Evolutionary conservation across 2,329 filamentous ascomycete genomes (phyloP).

Genomic region (Arthrobotrys entomopaga): DNA sequence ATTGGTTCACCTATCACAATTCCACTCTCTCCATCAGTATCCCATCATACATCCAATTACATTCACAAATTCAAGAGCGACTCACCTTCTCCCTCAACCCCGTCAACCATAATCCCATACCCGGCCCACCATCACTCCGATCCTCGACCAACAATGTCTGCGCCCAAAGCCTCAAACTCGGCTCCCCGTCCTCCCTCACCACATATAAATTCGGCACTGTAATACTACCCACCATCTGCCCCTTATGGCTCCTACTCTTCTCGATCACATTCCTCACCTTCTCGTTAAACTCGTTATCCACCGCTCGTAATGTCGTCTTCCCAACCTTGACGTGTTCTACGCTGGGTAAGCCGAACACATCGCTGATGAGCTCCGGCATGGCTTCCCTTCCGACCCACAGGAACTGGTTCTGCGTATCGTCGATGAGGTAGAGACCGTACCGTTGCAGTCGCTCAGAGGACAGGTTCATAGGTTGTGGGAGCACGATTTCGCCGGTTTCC

Average conservation of each 20-base stretch:
- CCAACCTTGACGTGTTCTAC: constrained; percentile 86
- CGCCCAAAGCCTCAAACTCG: constrained; percentile 93
- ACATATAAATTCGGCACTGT: constrained; percentile 92
- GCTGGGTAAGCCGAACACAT: constrained; percentile 90
- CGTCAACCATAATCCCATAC: constrained; percentile 92
- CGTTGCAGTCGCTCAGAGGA: constrained; percentile 87
- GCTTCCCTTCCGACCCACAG: constrained; percentile 94
- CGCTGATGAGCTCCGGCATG: constrained; percentile 84
- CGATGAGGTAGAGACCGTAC: constrained; percentile 93
- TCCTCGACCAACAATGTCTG: constrained; percentile 96
- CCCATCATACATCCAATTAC: background rate
- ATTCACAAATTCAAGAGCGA: background rate
- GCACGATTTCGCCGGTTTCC: constrained; percentile 85
- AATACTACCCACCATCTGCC: constrained; percentile 90
- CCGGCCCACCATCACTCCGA: constrained; percentile 90
- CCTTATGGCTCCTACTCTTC: constrained; percentile 88
- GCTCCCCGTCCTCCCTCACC: constrained; percentile 94
- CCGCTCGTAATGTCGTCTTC: constrained; percentile 84
- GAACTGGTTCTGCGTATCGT: constrained; percentile 97
- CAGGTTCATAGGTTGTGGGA: constrained; percentile 85
- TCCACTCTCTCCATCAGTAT: constrained; percentile 21
- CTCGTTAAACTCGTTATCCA: constrained; percentile 97
- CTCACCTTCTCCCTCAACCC: constrained; percentile 90
- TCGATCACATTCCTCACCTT: constrained; percentile 87
- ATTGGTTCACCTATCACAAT: constrained; percentile 42